Conservation (phyloP, 441 rosid genomes). For the Gossypium davidsonii region DNA sequence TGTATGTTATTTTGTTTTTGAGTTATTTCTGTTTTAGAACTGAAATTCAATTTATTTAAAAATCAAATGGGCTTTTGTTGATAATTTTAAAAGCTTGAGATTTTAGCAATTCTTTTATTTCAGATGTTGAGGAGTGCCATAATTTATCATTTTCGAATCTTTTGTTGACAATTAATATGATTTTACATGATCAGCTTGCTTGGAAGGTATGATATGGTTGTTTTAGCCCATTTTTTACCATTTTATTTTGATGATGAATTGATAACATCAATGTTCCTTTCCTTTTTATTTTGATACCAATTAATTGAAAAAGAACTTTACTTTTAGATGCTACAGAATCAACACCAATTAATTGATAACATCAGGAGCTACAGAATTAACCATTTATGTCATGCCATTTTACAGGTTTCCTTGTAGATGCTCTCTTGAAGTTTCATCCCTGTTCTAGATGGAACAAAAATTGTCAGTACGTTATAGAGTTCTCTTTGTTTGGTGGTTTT, state of each 20-base stretch:
- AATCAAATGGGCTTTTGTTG: slow-evolving; percentile 15
- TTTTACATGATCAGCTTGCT: slow-evolving; percentile 2
- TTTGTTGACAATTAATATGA: neutral
- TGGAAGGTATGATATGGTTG: neutral
- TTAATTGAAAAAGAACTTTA: neutral
- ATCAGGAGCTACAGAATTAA: slow-evolving; percentile 19
- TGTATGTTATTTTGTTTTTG: slow-evolving; percentile 14
- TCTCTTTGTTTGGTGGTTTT: slow-evolving; percentile 34
- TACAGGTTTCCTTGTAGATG: slow-evolving; percentile 29
- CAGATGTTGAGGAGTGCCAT: neutral
- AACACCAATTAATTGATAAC: neutral
- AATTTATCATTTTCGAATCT: slow-evolving; percentile 2
- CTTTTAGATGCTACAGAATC: slow-evolving; percentile 15
- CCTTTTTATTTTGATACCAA: neutral
- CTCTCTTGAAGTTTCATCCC: slow-evolving; percentile 16
- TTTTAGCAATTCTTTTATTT: neutral
- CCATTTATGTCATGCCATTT: slow-evolving; percentile 19
- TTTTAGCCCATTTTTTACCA: neutral
- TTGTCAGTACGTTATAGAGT: slow-evolving; percentile 19
- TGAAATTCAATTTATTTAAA: slow-evolving; percentile 14
- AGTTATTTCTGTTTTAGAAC: slow-evolving; percentile 15
- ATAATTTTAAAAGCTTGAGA: neutral
- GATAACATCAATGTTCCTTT: neutral
- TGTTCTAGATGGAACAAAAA: slow-evolving; percentile 30
- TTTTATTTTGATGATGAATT: neutral